Base-by-base conservation (phyloP, 495 filamentous ascomycete genomes). In the Talaromyces adpressus region DNA sequence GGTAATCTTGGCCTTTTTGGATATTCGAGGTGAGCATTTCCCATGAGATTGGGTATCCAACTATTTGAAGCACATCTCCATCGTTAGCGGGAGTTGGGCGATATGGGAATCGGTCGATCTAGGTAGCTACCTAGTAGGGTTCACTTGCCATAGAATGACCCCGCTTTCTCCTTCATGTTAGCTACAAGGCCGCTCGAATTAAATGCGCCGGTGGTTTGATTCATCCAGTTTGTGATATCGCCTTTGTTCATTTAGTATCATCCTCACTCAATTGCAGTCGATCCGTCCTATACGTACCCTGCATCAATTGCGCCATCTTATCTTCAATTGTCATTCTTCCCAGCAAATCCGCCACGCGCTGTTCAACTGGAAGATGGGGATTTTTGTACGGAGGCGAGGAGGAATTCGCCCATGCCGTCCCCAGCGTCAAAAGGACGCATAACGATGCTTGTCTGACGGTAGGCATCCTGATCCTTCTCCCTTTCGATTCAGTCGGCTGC, bases 171-270 rank as follows among this genome's bases (percentile, higher is more conserved):
- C 25, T 78, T 71, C 83, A 89, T 89, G 67, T 83, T 90, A 66
- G 79, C 83, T 32, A 78, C 85, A 16, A 91, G 75, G 1, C 88
- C 89, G 3, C 81, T 81, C 18, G 80, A 77, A 64, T 91, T 91
- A 72, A 89, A 84, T 22, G 72, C 72, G 59, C 84, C 83, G 18
- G 79, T 77, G 0, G 78, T 81, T 6, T 71, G 73, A 66, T 89
- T 80, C 70, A 90, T 80, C 88, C 87, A 91, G 68, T 90, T 90
- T 25, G 80, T 79, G 53, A 91, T 74, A 70, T 90, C 89, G 32
- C 81, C 81, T 81, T 70, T 29, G 72, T 68, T 7, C 3, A 6
- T 3, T 41, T 53, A 51, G 6, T 16, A 62, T 12, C 4, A 29
- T 11, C 12, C n/a, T 70, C 9, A 59, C n/a, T 27, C 14, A 6